phyloP scores from a whole-genome alignment of 1,284 basidiomycete genomes.

The Cutaneotrichosporon spelunceum region DNA sequence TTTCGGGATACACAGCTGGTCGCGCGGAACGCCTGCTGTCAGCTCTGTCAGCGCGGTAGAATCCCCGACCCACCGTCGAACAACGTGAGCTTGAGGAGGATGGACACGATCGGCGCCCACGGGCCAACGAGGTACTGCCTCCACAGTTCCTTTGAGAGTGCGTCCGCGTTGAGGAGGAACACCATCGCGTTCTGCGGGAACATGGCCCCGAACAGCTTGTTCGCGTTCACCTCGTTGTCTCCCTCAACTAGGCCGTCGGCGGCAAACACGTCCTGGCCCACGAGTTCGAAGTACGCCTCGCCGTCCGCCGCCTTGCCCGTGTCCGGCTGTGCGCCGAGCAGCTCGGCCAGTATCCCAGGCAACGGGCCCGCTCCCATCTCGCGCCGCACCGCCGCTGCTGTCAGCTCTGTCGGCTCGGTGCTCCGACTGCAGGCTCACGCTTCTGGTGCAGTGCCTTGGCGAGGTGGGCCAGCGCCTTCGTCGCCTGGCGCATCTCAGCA shows the following conservation, averaged over 20 bases:
- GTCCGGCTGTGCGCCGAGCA: background rate
- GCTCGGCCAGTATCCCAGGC: background rate
- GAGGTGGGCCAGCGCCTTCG: background rate
- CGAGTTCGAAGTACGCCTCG: slow-evolving; percentile 7
- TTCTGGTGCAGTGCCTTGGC: background rate
- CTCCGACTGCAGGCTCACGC: background rate
- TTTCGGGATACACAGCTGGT: background rate
- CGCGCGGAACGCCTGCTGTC: background rate
- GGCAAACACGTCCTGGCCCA: background rate
- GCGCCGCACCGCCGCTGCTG: background rate
- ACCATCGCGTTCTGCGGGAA: background rate
- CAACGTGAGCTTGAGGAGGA: slow-evolving; percentile 1
- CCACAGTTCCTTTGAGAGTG: slow-evolving; percentile 5
- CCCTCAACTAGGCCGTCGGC: background rate
- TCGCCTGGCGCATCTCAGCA: slow-evolving; percentile 2
- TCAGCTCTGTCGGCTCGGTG: background rate
- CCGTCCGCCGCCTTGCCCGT: background rate
- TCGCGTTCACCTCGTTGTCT: background rate
- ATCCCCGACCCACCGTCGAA: background rate
- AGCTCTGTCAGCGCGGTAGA: background rate
- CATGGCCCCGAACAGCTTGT: background rate
- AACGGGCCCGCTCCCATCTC: background rate
- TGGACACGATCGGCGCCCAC: background rate
- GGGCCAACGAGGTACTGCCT: slow-evolving; percentile 4
- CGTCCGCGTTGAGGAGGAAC: background rate